phyloP scores from a whole-genome alignment of 305 asterid genomes.

The Solanum hybrid region DNA sequence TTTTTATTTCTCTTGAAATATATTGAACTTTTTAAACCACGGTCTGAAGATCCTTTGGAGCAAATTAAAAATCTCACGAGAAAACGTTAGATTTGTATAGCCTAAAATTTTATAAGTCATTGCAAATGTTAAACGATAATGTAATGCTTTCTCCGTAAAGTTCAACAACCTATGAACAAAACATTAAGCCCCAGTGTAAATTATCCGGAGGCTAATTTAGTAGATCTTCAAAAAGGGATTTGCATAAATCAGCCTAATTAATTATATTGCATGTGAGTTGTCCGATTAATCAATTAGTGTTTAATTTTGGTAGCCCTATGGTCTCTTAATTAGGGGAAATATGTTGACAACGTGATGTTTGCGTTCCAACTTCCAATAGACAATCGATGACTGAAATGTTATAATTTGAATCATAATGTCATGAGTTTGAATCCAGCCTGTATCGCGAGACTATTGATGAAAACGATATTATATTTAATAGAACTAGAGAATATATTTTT shows the following conservation, averaged over 20 bases:
- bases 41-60: background rate
- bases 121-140: background rate
- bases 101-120: background rate
- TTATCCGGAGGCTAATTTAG: background rate
- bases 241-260: background rate
- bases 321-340: background rate
- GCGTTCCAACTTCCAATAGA: background rate
- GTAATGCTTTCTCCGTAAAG: background rate
- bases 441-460: background rate
- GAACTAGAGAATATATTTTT: background rate
- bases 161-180: background rate
- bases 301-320: background rate
- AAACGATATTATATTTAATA: background rate
- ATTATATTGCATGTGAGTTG: background rate
- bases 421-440: background rate
- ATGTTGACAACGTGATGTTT: background rate
- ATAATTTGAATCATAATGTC: background rate
- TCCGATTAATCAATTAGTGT: background rate
- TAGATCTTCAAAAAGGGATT: background rate
- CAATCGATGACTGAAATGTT: background rate
- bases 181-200: background rate
- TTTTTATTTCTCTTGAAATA: background rate
- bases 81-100: background rate
- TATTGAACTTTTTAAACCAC: background rate
- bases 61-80: background rate